Conservation (phyloP, 495 filamentous ascomycete species). For the Tuber borchii region DNA sequence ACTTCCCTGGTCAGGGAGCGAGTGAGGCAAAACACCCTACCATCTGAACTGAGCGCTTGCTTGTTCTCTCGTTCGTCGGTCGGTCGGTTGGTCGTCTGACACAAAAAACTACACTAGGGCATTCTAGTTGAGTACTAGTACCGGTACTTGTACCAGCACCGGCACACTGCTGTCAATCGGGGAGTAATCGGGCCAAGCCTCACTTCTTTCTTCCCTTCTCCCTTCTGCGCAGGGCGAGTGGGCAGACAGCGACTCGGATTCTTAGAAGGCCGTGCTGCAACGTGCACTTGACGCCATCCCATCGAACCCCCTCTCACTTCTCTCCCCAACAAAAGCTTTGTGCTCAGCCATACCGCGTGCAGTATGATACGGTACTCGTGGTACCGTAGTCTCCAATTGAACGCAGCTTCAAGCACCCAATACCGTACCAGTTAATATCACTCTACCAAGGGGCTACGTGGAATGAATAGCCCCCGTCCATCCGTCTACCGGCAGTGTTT, state of each 20-base stretch:
- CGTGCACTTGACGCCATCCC: background rate
- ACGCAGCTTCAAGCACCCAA: background rate
- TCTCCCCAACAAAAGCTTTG: background rate
- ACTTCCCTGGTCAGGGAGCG: background rate
- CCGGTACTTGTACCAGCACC: too few species aligned
- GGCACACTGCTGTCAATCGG: background rate
- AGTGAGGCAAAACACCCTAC: background rate
- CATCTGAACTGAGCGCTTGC: background rate
- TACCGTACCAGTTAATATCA: background rate
- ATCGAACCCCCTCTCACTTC: background rate
- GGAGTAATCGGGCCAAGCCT: background rate
- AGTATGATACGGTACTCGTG: background rate
- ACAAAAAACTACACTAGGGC: background rate
- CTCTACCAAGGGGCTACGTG: background rate
- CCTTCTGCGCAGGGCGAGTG: background rate
- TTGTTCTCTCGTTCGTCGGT: background rate
- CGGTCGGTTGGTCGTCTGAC: background rate
- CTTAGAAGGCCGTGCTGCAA: background rate
- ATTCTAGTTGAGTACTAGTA: background rate
- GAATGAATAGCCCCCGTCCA: background rate
- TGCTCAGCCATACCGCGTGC: background rate
- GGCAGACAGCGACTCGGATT: background rate
- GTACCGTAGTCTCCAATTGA: background rate
- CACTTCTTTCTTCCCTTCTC: background rate
- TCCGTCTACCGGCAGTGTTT: background rate